Evolutionary conservation across 2,329 filamentous ascomycete genomes (phyloP).

Genomic region (Curvularia eragrostidis): DNA sequence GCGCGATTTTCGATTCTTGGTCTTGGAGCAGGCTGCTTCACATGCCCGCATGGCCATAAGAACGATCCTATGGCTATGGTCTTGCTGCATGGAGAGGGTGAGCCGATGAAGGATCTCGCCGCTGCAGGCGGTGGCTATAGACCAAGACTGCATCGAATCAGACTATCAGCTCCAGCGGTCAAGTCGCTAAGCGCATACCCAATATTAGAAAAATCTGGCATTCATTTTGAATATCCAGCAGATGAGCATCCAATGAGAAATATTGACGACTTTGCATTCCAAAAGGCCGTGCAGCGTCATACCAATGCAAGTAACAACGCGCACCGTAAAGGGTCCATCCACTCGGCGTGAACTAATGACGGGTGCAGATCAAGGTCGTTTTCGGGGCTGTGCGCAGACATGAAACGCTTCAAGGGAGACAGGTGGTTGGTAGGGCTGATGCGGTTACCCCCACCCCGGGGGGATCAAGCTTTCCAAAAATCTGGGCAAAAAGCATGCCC

Average conservation of each 20-base stretch:
- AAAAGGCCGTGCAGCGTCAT: not conserved
- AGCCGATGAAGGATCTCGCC: not conserved
- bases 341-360: not conserved
- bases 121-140: not conserved
- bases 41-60: not conserved
- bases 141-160: not conserved
- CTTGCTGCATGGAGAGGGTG: not conserved
- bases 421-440: not conserved
- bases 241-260: not conserved
- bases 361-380: not conserved
- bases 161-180: not conserved
- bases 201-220: not conserved
- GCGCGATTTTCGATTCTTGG: conserved; percentile 13
- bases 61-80: not conserved
- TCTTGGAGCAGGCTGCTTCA: not conserved
- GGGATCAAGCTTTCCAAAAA: not conserved
- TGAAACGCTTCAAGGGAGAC: not conserved
- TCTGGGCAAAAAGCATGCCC: not conserved
- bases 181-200: not conserved
- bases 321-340: not conserved
- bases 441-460: too few relatives aligned
- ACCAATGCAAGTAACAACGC: not conserved
- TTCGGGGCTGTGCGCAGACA: not conserved
- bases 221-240: not conserved
- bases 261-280: not conserved